Conservation (phyloP, 768 basidiomycete species). For the Grammothele lineata region DNA sequence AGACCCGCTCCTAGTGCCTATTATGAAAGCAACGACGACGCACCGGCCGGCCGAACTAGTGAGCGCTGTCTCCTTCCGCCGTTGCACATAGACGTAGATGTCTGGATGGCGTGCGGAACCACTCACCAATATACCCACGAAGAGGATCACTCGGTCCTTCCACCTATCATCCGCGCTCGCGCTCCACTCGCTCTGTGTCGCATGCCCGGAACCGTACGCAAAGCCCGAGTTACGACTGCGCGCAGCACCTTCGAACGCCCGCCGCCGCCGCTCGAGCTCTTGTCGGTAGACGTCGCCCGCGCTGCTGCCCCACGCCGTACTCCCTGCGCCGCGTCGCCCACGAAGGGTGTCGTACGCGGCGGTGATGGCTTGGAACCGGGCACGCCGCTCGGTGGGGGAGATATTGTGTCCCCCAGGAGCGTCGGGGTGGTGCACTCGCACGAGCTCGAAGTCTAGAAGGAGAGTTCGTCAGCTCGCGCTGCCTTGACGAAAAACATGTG, state of each 20-base stretch:
- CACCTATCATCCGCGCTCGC: slow-evolving; percentile 39
- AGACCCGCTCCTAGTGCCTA: slow-evolving; percentile 46
- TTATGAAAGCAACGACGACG: too few species aligned
- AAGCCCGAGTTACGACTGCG: slow-evolving; percentile 7
- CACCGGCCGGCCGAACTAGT: too few species aligned
- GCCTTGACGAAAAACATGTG: not conserved
- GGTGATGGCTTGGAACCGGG: slow-evolving; percentile 61
- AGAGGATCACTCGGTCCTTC: slow-evolving; percentile 48
- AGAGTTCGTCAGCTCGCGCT: not conserved
- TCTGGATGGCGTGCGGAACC: not conserved
- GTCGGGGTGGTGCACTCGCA: slow-evolving; percentile 70
- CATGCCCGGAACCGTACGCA: slow-evolving; percentile 7
- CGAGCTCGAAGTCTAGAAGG: slow-evolving; percentile 69
- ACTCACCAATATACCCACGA: slow-evolving; percentile 46
- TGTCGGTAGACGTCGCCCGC: slow-evolving; percentile 42
- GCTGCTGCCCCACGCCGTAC: slow-evolving; percentile 16
- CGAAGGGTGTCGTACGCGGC: slow-evolving; percentile 59
- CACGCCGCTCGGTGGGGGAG: slow-evolving; percentile 44
- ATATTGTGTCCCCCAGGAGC: slow-evolving; percentile 40
- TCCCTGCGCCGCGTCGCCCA: slow-evolving; percentile 24
- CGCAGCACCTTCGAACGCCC: slow-evolving; percentile 20
- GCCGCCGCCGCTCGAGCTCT: slow-evolving; percentile 49
- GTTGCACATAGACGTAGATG: not conserved
- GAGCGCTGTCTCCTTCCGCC: too few species aligned
- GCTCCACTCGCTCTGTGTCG: slow-evolving; percentile 23